These are phyloP conservation scores for Hypoxylon sp. DNA, from an alignment of 2,329 filamentous ascomycete species.

Conservation along the genomic window DNA sequence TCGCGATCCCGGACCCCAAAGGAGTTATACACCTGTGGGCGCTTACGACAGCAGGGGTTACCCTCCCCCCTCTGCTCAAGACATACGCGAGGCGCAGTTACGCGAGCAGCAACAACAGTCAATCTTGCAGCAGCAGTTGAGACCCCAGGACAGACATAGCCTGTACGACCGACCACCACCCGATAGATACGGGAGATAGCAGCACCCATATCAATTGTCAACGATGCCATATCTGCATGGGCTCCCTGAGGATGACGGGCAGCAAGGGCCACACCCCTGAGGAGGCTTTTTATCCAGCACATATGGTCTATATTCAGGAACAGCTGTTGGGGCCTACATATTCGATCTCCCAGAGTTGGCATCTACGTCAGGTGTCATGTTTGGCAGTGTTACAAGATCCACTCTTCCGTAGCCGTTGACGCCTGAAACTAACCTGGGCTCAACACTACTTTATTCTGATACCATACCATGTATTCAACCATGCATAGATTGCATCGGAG, in stretches of 20 bases:
- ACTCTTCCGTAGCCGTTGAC: background rate
- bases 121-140: constrained; percentile 60
- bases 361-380: background rate
- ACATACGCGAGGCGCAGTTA: constrained; percentile 57
- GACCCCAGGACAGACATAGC: constrained; percentile 59
- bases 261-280: background rate
- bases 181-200: constrained; percentile 62
- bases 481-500: background rate
- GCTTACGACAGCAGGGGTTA: constrained; percentile 61
- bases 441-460: background rate
- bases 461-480: background rate
- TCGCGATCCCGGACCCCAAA: constrained; percentile 61
- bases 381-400: background rate
- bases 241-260: background rate
- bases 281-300: background rate
- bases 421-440: background rate
- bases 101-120: constrained; percentile 54
- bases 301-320: background rate
- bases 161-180: constrained; percentile 60
- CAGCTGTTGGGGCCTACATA: background rate
- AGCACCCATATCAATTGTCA: constrained; percentile 14
- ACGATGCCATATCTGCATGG: background rate
- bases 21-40: constrained; percentile 63
- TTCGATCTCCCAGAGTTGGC: background rate
- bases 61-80: constrained; percentile 53